These are phyloP conservation scores for Nakazawaea sp. DNA, from an alignment of 805 yeast species.

Conservation along the genomic window DNA sequence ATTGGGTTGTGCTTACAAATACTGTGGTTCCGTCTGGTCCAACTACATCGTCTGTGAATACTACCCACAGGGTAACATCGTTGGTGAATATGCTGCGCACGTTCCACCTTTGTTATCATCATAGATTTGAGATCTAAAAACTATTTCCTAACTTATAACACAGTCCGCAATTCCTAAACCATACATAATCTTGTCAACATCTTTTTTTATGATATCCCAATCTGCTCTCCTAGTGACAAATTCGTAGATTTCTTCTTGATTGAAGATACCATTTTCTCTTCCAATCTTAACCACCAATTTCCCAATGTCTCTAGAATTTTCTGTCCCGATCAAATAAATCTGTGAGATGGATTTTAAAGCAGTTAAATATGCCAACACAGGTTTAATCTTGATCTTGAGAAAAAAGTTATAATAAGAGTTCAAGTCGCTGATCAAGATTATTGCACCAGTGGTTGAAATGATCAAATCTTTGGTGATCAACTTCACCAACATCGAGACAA, in stretches of 20 bases:
- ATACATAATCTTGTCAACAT: conserved; percentile 92
- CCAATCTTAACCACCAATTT: conserved; percentile 75
- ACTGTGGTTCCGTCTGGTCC: conserved; percentile 43
- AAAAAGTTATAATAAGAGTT: conserved; percentile 75
- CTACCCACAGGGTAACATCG: conserved; percentile 58
- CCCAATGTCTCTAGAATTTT: conserved; percentile 79
- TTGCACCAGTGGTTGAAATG: conserved; percentile 77
- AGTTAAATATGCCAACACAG: conserved; percentile 68
- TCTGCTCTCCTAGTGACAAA: conserved; percentile 84
- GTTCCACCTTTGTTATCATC: conserved; percentile 14
- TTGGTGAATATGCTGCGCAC: conserved; percentile 30
- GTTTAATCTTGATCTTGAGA: conserved; percentile 51
- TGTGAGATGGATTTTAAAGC: conserved; percentile 84
- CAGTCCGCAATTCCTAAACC: conserved; percentile 85
- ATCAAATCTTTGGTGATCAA: conserved; percentile 61
- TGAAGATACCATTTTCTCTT: conserved; percentile 81
- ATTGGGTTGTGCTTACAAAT: conserved; percentile 58
- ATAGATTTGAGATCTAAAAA: background rate
- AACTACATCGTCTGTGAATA: conserved; percentile 61
- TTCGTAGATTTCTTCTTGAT: conserved; percentile 91
- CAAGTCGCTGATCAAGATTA: conserved; percentile 72
- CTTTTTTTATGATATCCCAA: conserved; percentile 69
- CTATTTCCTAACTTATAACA: conserved; percentile 25
- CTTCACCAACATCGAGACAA: conserved; percentile 70
- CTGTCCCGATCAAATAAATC: conserved; percentile 61